Evolutionary conservation across 805 yeast species (phyloP), one percentile per base, ranked within the genome.

Genomic region (Candida stauntonica): DNA sequence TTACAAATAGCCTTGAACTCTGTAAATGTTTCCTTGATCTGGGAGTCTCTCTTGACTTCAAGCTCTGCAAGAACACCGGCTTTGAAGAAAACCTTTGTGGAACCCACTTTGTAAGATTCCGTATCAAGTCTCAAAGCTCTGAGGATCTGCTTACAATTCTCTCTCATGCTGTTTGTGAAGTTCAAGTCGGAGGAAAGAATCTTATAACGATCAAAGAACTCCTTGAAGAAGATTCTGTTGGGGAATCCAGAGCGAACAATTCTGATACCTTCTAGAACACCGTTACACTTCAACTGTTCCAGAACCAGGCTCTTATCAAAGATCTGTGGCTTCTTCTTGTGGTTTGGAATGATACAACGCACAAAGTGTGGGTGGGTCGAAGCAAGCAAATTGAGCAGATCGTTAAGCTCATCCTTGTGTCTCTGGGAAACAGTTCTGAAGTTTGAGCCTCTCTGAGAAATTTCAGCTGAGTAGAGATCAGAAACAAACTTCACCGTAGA

Each of bases 181-280:
- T 68, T 70, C 28, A 67, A 62, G 33, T 72, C 72, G 13, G 70
- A 64, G 7, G 78, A 70, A 18, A 93, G 64, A n/a, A 89, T 74
- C 21, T 75, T 74, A 58, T 93, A 93, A 38, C 96, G 72, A 27
- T 67, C 70, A 36, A 73, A 76, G 63, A 93, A 93, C 33, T 86
- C 91, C 31, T 79, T 75, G 60, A 89, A 91, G 20, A 80, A 76
- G 56, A 91, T 77, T 48, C 96, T 75, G 61, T 93, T 93, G 5
- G 99, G 99, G 60, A 83, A 93, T 2, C 99, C 99, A 7, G 96
- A 87, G 47, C 99, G 75, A 0, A 98, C 96, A 43, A 93, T 93
- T 61, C 99, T 74, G 21, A 93, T 93, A 45, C 99, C 99, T 68
- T 93, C 99, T 36, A 93, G 65, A 13, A 93, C 99, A 73, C 99